Evolutionary conservation across 2,329 filamentous ascomycete genomes (phyloP).

Genomic region (Fusarium hostae): DNA sequence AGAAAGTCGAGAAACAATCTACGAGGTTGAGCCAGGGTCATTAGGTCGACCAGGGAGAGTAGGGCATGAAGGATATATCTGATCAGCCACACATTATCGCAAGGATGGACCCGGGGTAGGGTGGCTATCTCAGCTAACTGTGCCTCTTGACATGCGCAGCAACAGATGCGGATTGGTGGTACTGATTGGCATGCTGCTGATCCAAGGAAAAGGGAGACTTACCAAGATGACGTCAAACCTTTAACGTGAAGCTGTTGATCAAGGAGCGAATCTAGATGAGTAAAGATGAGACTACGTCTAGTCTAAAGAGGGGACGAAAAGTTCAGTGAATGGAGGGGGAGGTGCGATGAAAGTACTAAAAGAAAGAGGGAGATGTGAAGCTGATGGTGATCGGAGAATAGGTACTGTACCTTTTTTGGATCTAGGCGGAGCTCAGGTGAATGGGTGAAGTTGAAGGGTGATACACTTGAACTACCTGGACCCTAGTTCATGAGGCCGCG

Average conservation of each 20-base stretch:
- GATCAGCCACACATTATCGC: conserved; percentile 3
- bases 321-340: neutral
- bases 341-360: conserved; percentile 3
- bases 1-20: conserved; percentile 3
- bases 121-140: conserved; percentile 4
- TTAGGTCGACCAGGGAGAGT: neutral
- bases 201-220: conserved; percentile 34
- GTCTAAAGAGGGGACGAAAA: conserved; percentile 5
- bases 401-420: conserved; percentile 21
- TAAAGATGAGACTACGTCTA: conserved; percentile 10
- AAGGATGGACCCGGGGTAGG: neutral
- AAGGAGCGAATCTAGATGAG: conserved; percentile 1
- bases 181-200: conserved; percentile 23
- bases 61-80: neutral
- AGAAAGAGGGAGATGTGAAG: neutral
- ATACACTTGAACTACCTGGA: conserved; percentile 29
- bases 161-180: conserved; percentile 18
- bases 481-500: conserved; percentile 36
- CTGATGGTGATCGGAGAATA: conserved; percentile 6
- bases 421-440: conserved; percentile 12
- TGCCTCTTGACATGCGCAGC: conserved; percentile 15
- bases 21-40: neutral
- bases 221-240: conserved; percentile 45
- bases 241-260: conserved; percentile 9
- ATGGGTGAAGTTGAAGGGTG: conserved; percentile 23